Percentiles rank a stretch among this genome's conserved stretches.
These are phyloP conservation scores for Tuber microsphaerosporum DNA, from an alignment of 495 filamentous ascomycete genomes.

Conservation along the genomic window DNA sequence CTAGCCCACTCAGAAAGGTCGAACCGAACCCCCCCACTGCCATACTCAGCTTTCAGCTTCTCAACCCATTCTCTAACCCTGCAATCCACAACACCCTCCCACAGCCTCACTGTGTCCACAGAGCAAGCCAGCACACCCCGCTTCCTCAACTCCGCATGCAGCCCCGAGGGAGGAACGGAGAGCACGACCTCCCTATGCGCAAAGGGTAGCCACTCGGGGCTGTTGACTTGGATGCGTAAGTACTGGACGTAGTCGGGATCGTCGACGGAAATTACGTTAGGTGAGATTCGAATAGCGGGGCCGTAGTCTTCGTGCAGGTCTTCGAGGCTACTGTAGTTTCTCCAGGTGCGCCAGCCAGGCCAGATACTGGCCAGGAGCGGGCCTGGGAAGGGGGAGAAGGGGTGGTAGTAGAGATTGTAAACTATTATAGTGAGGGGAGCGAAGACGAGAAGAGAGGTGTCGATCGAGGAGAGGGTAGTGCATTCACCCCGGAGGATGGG, in stretches of 20 bases:
- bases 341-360: neutral
- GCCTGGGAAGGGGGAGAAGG: slow-evolving; percentile 41
- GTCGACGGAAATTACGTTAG: neutral
- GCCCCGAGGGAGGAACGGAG: neutral
- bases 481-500: neutral
- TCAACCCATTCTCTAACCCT: neutral
- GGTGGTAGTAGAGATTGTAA: slow-evolving; percentile 39
- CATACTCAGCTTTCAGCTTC: neutral
- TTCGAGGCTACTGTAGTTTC: neutral
- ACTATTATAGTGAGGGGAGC: neutral
- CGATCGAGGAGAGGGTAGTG: neutral
- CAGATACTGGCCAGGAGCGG: slow-evolving; percentile 31
- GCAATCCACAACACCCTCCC: neutral
- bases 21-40: neutral
- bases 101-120: neutral
- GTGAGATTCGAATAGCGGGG: neutral
- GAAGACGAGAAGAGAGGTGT: neutral
- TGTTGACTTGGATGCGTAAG: neutral
- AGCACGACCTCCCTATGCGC: neutral
- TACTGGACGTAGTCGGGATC: neutral
- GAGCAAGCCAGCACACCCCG: neutral
- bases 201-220: neutral
- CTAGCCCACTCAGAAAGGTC: neutral
- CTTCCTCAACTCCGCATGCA: neutral
- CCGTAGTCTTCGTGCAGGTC: neutral